Percentiles rank a stretch among this genome's conserved stretches.
Conservation (phyloP, 352 stramenopile species). For the Blastocystis sp. region DNA sequence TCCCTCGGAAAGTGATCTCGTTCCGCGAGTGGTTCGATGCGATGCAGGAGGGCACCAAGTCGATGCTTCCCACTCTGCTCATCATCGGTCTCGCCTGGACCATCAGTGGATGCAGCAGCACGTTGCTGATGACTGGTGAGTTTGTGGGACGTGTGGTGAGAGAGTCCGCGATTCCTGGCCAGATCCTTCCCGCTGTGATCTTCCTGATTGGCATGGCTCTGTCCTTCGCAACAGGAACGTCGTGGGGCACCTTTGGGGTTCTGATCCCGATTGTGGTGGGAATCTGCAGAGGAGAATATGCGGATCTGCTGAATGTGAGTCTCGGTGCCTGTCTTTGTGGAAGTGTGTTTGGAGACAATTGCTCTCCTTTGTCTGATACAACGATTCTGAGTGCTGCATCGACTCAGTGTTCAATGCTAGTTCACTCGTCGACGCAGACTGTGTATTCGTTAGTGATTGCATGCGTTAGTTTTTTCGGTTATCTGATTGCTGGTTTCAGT, state of each 20-base stretch:
- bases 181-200: conserved; percentile 75
- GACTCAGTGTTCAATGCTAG: conserved; percentile 69
- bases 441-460: conserved; percentile 66
- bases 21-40: conserved; percentile 78
- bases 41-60: conserved; percentile 82
- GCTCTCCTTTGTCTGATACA: conserved; percentile 84
- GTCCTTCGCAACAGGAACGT: conserved; percentile 80
- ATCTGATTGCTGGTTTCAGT: background rate
- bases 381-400: conserved; percentile 80
- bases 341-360: conserved; percentile 79
- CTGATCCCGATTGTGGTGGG: conserved; percentile 80
- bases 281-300: conserved; percentile 74
- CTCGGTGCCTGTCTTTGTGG: conserved; percentile 79
- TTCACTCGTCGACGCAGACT: conserved; percentile 70
- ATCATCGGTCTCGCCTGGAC: conserved; percentile 82
- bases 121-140: conserved; percentile 75
- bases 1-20: conserved; percentile 76
- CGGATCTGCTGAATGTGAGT: conserved; percentile 76
- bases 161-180: conserved; percentile 71
- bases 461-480: conserved; percentile 10
- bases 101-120: conserved; percentile 75
- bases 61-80: conserved; percentile 80
- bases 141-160: conserved; percentile 67
- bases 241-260: conserved; percentile 83
- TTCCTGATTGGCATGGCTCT: conserved; percentile 79